These are phyloP conservation scores for Clonostachys rhizophaga DNA, from an alignment of 2,329 filamentous ascomycete species.

Conservation along the genomic window DNA sequence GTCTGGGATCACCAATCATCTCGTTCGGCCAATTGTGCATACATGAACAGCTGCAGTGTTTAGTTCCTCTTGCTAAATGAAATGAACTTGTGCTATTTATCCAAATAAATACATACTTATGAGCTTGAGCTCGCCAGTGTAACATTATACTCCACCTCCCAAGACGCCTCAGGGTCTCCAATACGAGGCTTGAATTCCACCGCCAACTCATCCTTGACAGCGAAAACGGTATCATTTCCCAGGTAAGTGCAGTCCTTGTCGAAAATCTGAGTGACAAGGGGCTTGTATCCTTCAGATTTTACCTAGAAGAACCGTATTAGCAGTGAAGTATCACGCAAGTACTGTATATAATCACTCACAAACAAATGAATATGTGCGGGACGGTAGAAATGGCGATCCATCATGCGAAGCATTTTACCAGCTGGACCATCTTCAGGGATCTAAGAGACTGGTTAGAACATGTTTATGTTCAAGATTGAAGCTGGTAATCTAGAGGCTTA, in stretches of 20 bases:
- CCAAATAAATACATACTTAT: not conserved
- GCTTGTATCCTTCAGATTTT: conserved; percentile 45
- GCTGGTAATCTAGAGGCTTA: conserved; percentile 8
- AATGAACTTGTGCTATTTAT: too few relatives aligned
- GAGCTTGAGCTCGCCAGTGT: conserved; percentile 23
- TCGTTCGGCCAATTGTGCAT: too few relatives aligned
- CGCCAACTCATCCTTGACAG: conserved; percentile 45
- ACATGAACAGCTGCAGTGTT: too few relatives aligned
- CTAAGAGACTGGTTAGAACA: conserved; percentile 2
- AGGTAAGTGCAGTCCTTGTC: conserved; percentile 62
- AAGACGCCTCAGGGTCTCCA: conserved; percentile 38
- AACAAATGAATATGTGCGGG: conserved; percentile 59
- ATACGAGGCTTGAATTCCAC: conserved; percentile 32
- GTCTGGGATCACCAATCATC: too few relatives aligned
- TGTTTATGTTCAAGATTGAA: not conserved
- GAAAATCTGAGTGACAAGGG: conserved; percentile 72
- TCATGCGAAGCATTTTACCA: conserved; percentile 41
- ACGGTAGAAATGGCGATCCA: conserved; percentile 52
- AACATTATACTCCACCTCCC: conserved; percentile 61
- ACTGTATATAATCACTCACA: conserved; percentile 17
- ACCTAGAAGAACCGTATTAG: not conserved
- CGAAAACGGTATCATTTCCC: conserved; percentile 44
- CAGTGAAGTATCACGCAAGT: conserved; percentile 1
- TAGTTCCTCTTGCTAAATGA: too few relatives aligned
- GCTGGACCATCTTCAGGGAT: conserved; percentile 47